Evolutionary conservation across 2,329 filamentous ascomycete species (phyloP).

Genomic region (Gaeumannomyces sp.): DNA sequence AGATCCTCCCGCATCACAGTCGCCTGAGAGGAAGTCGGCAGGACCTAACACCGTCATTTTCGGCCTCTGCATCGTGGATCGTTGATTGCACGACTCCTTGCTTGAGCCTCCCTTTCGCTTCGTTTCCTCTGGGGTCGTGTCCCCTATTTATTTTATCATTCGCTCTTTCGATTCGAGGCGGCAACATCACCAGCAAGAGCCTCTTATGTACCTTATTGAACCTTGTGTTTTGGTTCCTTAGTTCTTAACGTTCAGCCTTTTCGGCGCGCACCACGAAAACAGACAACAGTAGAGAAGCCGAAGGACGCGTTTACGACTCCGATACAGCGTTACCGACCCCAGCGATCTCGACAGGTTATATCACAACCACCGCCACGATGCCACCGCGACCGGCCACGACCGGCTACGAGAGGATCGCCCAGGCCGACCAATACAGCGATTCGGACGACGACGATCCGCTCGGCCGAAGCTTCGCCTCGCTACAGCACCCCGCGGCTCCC

Average conservation of each 20-base stretch:
- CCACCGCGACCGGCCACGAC: constrained; percentile 65
- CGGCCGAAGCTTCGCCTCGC: constrained; percentile 43
- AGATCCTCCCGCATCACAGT: not conserved
- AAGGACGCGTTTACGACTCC: not conserved
- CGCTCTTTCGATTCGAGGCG: not conserved
- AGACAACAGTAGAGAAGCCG: not conserved
- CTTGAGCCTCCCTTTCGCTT: not conserved
- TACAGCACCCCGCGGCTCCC: constrained; percentile 48
- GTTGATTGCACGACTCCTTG: not conserved
- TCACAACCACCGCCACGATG: constrained; percentile 40
- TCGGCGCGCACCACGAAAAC: too few species aligned
- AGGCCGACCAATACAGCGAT: constrained; percentile 71
- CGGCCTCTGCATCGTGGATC: too few species aligned
- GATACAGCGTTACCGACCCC: not conserved
- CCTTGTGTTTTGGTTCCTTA: not conserved
- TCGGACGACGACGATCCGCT: constrained; percentile 58
- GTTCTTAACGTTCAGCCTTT: not conserved
- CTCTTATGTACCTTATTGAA: not conserved
- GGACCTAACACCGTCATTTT: not conserved
- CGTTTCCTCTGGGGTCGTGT: not conserved
- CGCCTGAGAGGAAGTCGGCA: not conserved
- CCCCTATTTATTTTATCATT: not conserved
- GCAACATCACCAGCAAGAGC: not conserved
- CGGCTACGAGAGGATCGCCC: constrained; percentile 78
- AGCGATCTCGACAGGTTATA: not conserved